A percentile compares a stretch with the other conserved stretches of the same genome.
phyloP scores from a whole-genome alignment of 495 filamentous ascomycete genomes.

The Hyaloscypha finlandica region DNA sequence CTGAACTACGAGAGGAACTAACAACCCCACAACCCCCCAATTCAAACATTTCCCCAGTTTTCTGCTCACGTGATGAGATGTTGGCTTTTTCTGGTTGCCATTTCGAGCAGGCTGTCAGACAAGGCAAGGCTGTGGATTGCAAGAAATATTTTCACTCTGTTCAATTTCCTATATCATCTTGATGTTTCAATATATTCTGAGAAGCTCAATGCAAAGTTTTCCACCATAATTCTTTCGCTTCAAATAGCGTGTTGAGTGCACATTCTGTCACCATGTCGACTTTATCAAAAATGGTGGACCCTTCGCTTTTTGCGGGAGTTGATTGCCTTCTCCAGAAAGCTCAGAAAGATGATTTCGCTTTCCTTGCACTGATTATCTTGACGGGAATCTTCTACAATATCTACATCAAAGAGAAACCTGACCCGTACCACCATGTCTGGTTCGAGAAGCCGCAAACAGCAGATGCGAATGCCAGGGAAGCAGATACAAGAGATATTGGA shows the following conservation, averaged over 20 bases:
- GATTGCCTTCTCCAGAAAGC: background rate
- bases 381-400: slow-evolving; percentile 30
- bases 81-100: background rate
- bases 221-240: background rate
- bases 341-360: slow-evolving; percentile 15
- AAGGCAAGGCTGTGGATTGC: slow-evolving; percentile 1
- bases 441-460: slow-evolving; percentile 39
- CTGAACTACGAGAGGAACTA: background rate
- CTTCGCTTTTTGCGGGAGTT: background rate
- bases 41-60: background rate
- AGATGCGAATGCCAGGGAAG: slow-evolving; percentile 7
- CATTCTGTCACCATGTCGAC: background rate
- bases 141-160: background rate
- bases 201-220: background rate
- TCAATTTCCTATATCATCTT: background rate
- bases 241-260: background rate
- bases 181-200: background rate
- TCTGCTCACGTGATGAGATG: background rate
- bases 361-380: slow-evolving; percentile 17
- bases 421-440: slow-evolving; percentile 37
- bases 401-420: slow-evolving; percentile 34
- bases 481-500: slow-evolving; percentile 34
- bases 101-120: background rate
- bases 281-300: background rate
- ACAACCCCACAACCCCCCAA: background rate